Conservation (phyloP, 2,329 filamentous ascomycete genomes). For the Trichothecium sympodiale region DNA sequence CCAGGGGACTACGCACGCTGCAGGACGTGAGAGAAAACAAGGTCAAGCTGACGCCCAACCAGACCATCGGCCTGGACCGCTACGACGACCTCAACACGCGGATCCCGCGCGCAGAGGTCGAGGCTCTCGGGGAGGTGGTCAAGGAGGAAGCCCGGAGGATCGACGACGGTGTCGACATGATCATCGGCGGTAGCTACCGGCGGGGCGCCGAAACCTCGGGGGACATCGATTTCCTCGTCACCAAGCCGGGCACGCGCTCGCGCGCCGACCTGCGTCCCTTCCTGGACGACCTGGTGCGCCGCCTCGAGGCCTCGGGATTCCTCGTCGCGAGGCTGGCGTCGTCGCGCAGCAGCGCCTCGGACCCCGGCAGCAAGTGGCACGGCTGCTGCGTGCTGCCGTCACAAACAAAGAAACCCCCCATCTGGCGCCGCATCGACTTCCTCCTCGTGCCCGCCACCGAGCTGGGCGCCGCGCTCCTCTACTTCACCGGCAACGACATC, state of each 20-base stretch:
- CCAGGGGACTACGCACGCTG: constrained; percentile 62
- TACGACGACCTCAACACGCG: constrained; percentile 69
- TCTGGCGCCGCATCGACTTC: constrained; percentile 78
- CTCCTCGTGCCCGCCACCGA: constrained; percentile 71
- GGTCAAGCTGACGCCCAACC: constrained; percentile 55
- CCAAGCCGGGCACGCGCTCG: constrained; percentile 45
- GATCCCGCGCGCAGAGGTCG: constrained; percentile 69
- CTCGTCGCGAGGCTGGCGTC: constrained; percentile 59
- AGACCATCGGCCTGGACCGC: constrained; percentile 66
- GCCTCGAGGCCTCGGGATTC: constrained; percentile 51
- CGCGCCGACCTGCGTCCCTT: constrained; percentile 48
- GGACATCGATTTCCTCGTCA: constrained; percentile 81
- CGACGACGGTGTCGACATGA: constrained; percentile 55
- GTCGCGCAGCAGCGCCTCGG: constrained; percentile 30
- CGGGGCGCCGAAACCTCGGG: constrained; percentile 63
- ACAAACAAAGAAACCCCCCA: constrained; percentile 16
- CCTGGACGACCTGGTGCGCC: constrained; percentile 50
- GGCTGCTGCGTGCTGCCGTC: constrained; percentile 62
- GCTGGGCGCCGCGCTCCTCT: constrained; percentile 77
- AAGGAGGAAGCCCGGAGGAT: constrained; percentile 43
- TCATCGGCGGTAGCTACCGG: constrained; percentile 76
- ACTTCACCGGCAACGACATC: constrained; percentile 91
- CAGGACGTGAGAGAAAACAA: constrained; percentile 50
- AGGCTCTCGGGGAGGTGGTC: constrained; percentile 56
- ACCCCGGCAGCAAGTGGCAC: constrained; percentile 65